These are phyloP conservation scores for Phialemonium atrogriseum DNA, from an alignment of 2,329 filamentous ascomycete genomes.

Conservation along the genomic window DNA sequence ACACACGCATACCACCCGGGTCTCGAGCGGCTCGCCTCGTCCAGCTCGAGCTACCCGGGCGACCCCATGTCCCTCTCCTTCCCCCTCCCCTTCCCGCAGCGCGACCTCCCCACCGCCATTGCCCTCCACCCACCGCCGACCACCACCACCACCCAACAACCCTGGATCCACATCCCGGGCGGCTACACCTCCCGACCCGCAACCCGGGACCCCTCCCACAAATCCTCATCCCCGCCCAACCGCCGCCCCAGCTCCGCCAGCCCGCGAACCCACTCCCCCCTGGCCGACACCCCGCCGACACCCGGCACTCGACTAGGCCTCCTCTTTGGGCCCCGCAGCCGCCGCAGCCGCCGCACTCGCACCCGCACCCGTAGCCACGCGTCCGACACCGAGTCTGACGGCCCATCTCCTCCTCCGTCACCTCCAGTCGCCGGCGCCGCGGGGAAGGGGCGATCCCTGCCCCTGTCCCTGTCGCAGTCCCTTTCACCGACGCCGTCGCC, in stretches of 20 bases:
- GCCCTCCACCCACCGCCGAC: conserved; percentile 1
- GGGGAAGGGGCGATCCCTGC: too few species aligned
- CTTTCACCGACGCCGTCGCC: conserved; percentile 1
- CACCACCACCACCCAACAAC: conserved; percentile 15
- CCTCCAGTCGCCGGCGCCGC: too few species aligned
- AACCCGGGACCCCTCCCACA: conserved; percentile 29
- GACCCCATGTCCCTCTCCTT: conserved; percentile 16
- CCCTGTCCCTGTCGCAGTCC: conserved; percentile 1
- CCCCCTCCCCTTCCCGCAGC: conserved; percentile 5
- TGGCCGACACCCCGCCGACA: conserved; percentile 35
- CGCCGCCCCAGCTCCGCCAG: too few species aligned
- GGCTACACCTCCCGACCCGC: conserved; percentile 43
- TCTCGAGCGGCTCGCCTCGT: conserved; percentile 11
- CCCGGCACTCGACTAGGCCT: conserved; percentile 27
- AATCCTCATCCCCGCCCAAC: conserved; percentile 15
- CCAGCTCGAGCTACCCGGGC: conserved; percentile 10
- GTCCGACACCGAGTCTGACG: conserved; percentile 1
- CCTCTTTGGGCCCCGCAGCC: conserved; percentile 4
- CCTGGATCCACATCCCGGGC: conserved; percentile 17
- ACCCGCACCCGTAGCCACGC: too few species aligned
- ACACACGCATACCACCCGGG: conserved; percentile 14
- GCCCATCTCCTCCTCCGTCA: background rate
- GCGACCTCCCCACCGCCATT: conserved; percentile 13
- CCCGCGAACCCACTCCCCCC: conserved; percentile 15
- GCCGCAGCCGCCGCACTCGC: conserved; percentile 1